Base-by-base conservation (phyloP, 495 filamentous ascomycete genomes). In the Apodospora peruviana region DNA sequence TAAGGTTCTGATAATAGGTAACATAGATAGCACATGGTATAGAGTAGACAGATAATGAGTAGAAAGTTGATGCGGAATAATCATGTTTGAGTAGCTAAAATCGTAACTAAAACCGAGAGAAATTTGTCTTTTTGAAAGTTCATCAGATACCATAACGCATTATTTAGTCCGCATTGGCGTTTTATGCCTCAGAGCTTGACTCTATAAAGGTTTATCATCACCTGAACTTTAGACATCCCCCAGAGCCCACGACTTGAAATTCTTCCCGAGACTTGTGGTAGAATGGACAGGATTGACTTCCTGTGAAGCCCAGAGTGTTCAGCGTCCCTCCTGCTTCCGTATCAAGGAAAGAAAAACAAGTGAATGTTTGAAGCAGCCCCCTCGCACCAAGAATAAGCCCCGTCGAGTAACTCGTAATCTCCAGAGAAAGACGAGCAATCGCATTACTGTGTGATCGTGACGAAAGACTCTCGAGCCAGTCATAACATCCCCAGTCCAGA, bases 381-480 rank as follows among this genome's bases (percentile, higher is more conserved):
- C 91, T 96, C 90, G 90, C 86, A 83, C 88, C 93, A 88, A 96
- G 89, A 96, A 95, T 98, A 89, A 96, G 93, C 93, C 93, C 93
- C 93, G 95, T 98, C 90, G 89, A 95, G 93, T 96, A 91, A 94
- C 87, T 81, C 64, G 65, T 62, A 1, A 18, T 58, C 53, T 79
- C 82, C 80, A 55, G 58, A 58, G 54, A 50, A 57, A 65, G 67
- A 52, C 54, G 61, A 78, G 88, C 88, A 96, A 96, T 96, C 93
- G 91, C 91, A 96, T 98, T 82, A 86, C 93, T 96, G 81, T 96
- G 75, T 66, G 22, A 88, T 80, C 82, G 75, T 82, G 91, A 96
- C 91, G 87, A 95, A 91, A 41, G 77, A 70, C 66, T 73, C 65
- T 67, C 59, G 65, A 60, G 67, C 64, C 57, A 63, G 52, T 68